Evolutionary conservation across 2,329 filamentous ascomycete genomes (phyloP), one percentile per base, ranked within the genome.

Genomic region (Ophiostoma ulmi): DNA sequence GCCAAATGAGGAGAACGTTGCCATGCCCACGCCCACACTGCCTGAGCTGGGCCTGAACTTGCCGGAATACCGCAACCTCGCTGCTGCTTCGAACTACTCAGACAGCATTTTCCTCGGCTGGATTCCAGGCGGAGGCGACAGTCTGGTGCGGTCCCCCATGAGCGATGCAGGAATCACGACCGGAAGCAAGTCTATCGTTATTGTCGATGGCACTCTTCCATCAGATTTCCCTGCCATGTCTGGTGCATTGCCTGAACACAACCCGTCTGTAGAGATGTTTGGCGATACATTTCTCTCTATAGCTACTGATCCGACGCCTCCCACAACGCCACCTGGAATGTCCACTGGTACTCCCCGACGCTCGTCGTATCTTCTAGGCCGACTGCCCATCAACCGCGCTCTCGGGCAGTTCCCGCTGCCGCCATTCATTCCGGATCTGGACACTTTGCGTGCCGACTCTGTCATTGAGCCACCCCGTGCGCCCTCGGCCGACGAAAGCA

Each of bases 111-210:
- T 79, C 7, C 52, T 71, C 1, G 63, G 65, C 26, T 55, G 64
- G 17, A 63, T 41, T 31, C 44, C 67, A n/a, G 48, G 26, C 2
- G 26, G 14, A 1, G 11, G 39, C 5, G 58, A 72, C 75, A 22
- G 58, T 14, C 14, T 67, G 4, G 31, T 79, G 5, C 79, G 84
- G 64, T 63, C 58, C 5, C 83, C 84, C 1, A 75, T 78, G 14
- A 87, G 85, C 73, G 85, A 88, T 72, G 82, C 82, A 74, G 86
- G 80, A 6, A 86, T 94, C 64, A 95, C 93, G 0, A 84, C 85
- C 13, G 91, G 92, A n/a, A 97, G 92, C 82, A 90, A 94, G 77
- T 97, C 93, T 0, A 96, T 97, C 74, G 85, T 97, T 70, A 96
- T 97, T 76, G 88, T 97, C 48, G 92, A 96, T 72, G 88, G 87